Conservation (phyloP, 2,329 filamentous ascomycete species). For the Alternaria gansuensis region DNA sequence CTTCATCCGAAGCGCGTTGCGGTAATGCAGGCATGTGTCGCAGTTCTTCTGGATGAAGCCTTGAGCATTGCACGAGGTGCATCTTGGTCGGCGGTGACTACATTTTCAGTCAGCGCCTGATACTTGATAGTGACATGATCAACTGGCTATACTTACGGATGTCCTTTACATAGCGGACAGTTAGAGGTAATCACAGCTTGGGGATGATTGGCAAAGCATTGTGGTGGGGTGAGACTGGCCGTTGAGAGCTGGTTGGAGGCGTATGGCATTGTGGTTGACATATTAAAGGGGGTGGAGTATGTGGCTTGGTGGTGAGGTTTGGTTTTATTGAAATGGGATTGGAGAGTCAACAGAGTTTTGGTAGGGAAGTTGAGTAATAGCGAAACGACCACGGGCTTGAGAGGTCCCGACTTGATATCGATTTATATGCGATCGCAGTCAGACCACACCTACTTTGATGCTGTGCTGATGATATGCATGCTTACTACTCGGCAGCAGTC, state of each 20-base stretch:
- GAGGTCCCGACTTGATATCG: not conserved
- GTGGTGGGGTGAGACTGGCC: not conserved
- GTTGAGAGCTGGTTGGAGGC: not conserved
- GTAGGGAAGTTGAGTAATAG: not conserved
- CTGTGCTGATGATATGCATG: constrained; percentile 4
- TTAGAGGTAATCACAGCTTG: constrained; percentile 3
- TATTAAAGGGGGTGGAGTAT: not conserved
- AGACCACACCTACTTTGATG: not conserved
- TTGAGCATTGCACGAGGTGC: not conserved
- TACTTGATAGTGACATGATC: not conserved
- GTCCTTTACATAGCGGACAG: constrained; percentile 5
- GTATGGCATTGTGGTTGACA: not conserved
- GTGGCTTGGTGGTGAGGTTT: not conserved
- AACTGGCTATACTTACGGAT: not conserved
- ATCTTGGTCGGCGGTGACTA: not conserved
- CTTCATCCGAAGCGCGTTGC: not conserved
- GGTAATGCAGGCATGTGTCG: not conserved
- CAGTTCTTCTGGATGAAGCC: constrained; percentile 4
- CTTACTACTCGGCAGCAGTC: constrained; percentile 3
- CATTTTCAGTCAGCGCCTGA: not conserved
- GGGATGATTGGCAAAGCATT: not conserved
- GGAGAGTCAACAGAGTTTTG: not conserved
- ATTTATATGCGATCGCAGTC: not conserved
- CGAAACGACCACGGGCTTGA: not conserved
- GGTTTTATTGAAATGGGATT: not conserved